Base-by-base conservation (phyloP, 2,329 filamentous ascomycete species). In the Anthostomella pinea region DNA sequence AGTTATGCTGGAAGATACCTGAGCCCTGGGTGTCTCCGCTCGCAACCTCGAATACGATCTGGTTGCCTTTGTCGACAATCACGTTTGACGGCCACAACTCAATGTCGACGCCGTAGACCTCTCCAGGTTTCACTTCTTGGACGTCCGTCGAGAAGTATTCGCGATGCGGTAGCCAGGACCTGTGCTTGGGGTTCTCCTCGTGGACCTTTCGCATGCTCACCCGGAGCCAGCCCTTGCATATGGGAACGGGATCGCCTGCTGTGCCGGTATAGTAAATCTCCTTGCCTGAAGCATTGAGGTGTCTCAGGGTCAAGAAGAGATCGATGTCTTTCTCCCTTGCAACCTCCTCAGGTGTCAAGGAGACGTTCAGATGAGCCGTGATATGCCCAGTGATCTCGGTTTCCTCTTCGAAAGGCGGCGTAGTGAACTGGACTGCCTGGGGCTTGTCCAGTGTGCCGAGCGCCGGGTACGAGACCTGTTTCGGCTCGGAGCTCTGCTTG, bases 371-470 rank as follows among this genome's bases (percentile, higher is more conserved):
- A 45, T 79, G 81, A 0, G 79, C 80, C 0, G 77, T 66, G 18
- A 85, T 64, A 51, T 86, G 79, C 0, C 83, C 83, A 0, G 83
- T 87, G 35, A 87, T 76, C 52, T 87, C 83, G 0, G 75, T 83
- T 49, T 86, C 79, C 6, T 65, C 42, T n/a, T 72, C 67, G 39
- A 86, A 84, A 0, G 77, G 63, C 0, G 65, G 38, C 0, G 75
- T 82, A 1, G 63, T 66, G 55, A 86, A 86, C 26, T 75, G 72
- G 1, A 85, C 46, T 0, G 70, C 39, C 33, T 81, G 65, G 0
- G 70, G 71, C 8, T 72, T 65, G 0, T 79, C 65, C 0, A 83
- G 48, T 0, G 65, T 74, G 1, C 81, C 79, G 0, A 84, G 65
- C 0, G 80, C 79, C 35, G 67, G 66, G 56, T 85, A 85, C 0